Evolutionary conservation across 192 early-diverging fungal genomes (phyloP).

Genomic region (Thamnidium elegans): DNA sequence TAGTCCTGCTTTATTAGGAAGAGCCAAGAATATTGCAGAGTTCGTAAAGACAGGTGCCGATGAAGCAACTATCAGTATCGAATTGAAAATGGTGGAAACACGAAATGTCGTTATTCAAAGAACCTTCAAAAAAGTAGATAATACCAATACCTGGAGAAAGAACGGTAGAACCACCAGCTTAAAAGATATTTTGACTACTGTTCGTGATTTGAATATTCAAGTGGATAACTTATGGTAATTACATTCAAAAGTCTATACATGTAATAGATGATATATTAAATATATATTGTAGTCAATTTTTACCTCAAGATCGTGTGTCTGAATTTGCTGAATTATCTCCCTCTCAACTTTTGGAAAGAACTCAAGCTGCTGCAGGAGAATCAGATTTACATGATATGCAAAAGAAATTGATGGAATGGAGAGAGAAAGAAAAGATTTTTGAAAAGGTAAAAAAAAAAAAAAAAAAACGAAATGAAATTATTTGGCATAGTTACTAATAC

Average conservation of each 20-base stretch:
- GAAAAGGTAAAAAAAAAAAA: slow-evolving; percentile 38
- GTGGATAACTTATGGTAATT: slow-evolving; percentile 92
- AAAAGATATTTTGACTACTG: not conserved
- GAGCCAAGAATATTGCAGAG: slow-evolving; percentile 86
- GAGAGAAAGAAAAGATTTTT: slow-evolving; percentile 51
- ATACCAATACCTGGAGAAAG: slow-evolving; percentile 74
- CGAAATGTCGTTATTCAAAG: slow-evolving; percentile 58
- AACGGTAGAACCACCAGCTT: slow-evolving; percentile 55
- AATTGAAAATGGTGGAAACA: slow-evolving; percentile 55
- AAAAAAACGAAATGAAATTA: not conserved
- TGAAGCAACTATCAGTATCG: slow-evolving; percentile 81
- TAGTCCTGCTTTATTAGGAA: slow-evolving; percentile 66
- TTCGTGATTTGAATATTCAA: slow-evolving; percentile 63
- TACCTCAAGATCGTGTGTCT: slow-evolving; percentile 93
- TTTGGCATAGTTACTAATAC: not conserved
- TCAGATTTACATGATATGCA: slow-evolving; percentile 65
- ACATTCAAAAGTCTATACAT: not conserved
- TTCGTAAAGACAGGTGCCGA: slow-evolving; percentile 90
- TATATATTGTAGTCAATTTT: slow-evolving; percentile 68
- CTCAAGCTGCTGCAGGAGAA: slow-evolving; percentile 80
- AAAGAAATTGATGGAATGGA: slow-evolving; percentile 56
- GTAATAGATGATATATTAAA: not conserved
- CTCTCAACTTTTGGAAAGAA: slow-evolving; percentile 73
- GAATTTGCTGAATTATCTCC: slow-evolving; percentile 89
- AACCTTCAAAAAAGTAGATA: slow-evolving; percentile 58